Conservation (phyloP, 768 basidiomycete genomes). For the Lactarius trivialis region DNA sequence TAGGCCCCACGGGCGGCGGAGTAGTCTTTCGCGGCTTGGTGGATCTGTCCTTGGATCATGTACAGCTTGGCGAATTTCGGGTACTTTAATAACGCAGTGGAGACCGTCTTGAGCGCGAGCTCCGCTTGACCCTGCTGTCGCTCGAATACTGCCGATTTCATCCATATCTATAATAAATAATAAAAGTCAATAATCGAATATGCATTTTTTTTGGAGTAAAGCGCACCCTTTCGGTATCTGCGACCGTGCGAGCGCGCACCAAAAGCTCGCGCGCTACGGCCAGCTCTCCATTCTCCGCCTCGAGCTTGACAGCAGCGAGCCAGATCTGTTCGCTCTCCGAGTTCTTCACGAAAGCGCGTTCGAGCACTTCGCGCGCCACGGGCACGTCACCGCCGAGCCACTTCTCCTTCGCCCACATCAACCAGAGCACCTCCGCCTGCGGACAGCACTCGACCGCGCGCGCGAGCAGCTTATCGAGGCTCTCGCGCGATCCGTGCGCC, state of each 20-base stretch:
- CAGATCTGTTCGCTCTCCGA: slow-evolving; percentile 97
- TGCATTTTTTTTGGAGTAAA: neutral
- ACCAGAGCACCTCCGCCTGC: slow-evolving; percentile 93
- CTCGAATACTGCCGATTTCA: slow-evolving; percentile 97
- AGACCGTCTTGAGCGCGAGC: slow-evolving; percentile 67
- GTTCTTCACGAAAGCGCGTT: slow-evolving; percentile 87
- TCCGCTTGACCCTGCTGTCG: slow-evolving; percentile 75
- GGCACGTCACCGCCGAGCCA: slow-evolving; percentile 88
- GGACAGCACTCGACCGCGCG: slow-evolving; percentile 88
- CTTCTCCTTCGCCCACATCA: slow-evolving; percentile 97
- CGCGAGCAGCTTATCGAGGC: slow-evolving; percentile 72
- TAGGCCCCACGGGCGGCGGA: slow-evolving; percentile 71
- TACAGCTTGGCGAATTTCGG: slow-evolving; percentile 89
- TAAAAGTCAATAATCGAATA: slow-evolving; percentile 4
- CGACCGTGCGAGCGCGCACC: slow-evolving; percentile 81
- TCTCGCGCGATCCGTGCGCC: slow-evolving; percentile 76
- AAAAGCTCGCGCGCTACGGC: slow-evolving; percentile 81
- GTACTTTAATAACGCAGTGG: slow-evolving; percentile 74
- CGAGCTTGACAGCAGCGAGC: slow-evolving; percentile 95
- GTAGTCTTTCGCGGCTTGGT: slow-evolving; percentile 53
- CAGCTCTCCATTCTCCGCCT: slow-evolving; percentile 91
- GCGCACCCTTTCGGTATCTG: slow-evolving; percentile 80
- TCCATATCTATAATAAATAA: slow-evolving; percentile 72
- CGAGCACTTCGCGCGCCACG: slow-evolving; percentile 85
- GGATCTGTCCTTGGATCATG: slow-evolving; percentile 95